phyloP scores from a whole-genome alignment of 176 grass and related monocot species.

The Ananas comosus region DNA sequence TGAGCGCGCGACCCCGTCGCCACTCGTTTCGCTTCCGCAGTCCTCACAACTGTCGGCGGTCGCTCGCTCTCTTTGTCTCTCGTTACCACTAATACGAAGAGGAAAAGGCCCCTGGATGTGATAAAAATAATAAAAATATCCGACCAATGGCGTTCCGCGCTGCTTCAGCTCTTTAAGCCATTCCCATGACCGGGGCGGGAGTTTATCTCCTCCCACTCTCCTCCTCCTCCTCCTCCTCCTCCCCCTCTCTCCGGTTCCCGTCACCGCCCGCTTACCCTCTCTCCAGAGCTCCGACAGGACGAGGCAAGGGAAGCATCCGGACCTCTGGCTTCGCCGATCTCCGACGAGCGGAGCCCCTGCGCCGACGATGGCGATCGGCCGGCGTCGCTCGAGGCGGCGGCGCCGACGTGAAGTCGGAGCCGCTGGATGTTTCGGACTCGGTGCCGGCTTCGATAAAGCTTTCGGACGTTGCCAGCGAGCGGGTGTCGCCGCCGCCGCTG shows the following conservation, averaged over 20 bases:
- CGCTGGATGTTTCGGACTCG: not conserved
- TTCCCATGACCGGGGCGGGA: slow-evolving; percentile 12
- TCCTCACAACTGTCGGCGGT: too few species aligned
- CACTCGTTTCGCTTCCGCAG: not conserved
- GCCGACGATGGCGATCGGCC: not conserved
- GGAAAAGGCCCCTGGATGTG: too few species aligned
- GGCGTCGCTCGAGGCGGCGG: slow-evolving; percentile 11
- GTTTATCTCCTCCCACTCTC: slow-evolving; percentile 24
- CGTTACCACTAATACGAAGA: too few species aligned
- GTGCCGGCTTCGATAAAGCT: slow-evolving; percentile 1
- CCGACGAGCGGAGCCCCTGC: not conserved
- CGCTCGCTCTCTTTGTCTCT: not conserved
- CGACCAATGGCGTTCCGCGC: not conserved
- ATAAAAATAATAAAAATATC: not conserved
- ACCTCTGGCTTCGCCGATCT: not conserved
- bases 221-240: not conserved
- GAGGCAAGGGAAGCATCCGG: not conserved
- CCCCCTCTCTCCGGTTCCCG: not conserved
- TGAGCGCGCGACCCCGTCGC: not conserved
- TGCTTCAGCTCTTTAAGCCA: not conserved
- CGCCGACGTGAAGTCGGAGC: slow-evolving; percentile 24
- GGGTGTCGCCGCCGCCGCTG: not conserved
- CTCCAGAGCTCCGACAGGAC: not conserved
- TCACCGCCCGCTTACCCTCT: not conserved
- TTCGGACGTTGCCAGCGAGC: not conserved